These are phyloP conservation scores for Prunus padus DNA, from an alignment of 306 rosid species.

Conservation along the genomic window DNA sequence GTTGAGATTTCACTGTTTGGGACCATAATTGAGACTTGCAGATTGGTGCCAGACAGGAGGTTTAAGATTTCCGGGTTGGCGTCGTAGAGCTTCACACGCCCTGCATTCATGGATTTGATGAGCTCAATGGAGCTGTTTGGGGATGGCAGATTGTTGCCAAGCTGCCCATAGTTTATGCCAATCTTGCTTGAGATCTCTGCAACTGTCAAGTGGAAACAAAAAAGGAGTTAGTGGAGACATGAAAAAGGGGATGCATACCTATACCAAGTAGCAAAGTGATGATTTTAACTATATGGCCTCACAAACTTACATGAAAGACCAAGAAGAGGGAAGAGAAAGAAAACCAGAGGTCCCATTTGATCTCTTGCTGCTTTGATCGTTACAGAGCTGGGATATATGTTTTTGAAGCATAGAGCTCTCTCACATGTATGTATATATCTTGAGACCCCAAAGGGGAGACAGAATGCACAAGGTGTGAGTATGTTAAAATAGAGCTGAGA, in stretches of 20 bases:
- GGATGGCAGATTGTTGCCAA: slow-evolving; percentile 73
- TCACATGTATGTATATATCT: too few species aligned
- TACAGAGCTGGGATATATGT: slow-evolving; percentile 26
- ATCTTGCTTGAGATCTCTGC: slow-evolving; percentile 50
- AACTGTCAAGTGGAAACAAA: slow-evolving; percentile 27
- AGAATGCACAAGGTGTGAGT: too few species aligned
- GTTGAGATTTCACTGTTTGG: slow-evolving; percentile 58
- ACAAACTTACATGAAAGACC: slow-evolving; percentile 44
- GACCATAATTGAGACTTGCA: slow-evolving; percentile 75
- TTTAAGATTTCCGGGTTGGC: slow-evolving; percentile 59
- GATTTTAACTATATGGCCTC: neutral
- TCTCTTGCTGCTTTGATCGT: neutral
- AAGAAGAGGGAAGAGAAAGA: slow-evolving; percentile 37
- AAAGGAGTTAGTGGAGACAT: neutral
- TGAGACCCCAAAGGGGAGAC: too few species aligned
- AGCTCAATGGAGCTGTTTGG: slow-evolving; percentile 44
- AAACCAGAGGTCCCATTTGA: neutral
- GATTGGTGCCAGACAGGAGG: slow-evolving; percentile 47
- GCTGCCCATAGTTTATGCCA: slow-evolving; percentile 77
- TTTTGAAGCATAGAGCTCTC: too few species aligned
- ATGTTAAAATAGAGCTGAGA: too few species aligned
- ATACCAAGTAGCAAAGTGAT: neutral
- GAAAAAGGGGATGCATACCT: too few species aligned
- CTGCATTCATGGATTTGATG: slow-evolving; percentile 50
- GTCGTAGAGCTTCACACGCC: slow-evolving; percentile 67